Evolutionary conservation across 2,329 filamentous ascomycete species (phyloP), one percentile per base, ranked within the genome.

Genomic region (Neoscytalidium dimidiatum): DNA sequence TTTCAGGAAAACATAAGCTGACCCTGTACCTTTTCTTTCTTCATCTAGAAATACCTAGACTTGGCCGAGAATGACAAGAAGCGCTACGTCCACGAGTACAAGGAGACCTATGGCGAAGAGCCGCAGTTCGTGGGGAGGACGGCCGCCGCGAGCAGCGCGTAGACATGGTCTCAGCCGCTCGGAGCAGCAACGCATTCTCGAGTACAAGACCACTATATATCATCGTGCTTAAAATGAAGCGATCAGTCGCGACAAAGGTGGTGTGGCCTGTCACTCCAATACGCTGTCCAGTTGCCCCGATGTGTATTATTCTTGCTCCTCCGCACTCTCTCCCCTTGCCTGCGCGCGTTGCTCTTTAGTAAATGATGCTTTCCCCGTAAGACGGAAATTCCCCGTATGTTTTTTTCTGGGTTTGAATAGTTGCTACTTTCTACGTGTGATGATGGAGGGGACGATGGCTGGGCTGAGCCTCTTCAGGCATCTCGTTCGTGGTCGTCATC

Each of bases 1-100:
- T 14, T 53, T 23, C 35, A 61, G 62, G 67, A n/a, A 21, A 19
- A 49, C 21, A 14, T 17, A 35, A 52, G 41, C 70, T 80, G 72
- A 70, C 29, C 28, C 1, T 26, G 41, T 7, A 8, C 7, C 3
- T 29, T 29, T 4, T 21, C 19, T 9, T 11, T 35, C 14, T 26
- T 46, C 56, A n/a, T n/a, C n/a, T n/a, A 76, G 74, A 72, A 72
- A 68, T 75, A 71, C 62, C 35, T 72, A 17, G 76, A 79, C 49
- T 61, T 44, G 2, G 66, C 48, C n/a, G 60, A 33, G 3, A 71
- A 71, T 4, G 71, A 76, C 11, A 57, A 31, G 28, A 52, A 67
- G 41, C 68, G 70, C 35, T 78, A 77, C 63, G 9, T 38, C 6
- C 65, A 70, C 61, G 74, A 80, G 66, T 69, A 66, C 58, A 70